Conservation (phyloP, 2,329 filamentous ascomycete species). For the Geosmithia flava region DNA sequence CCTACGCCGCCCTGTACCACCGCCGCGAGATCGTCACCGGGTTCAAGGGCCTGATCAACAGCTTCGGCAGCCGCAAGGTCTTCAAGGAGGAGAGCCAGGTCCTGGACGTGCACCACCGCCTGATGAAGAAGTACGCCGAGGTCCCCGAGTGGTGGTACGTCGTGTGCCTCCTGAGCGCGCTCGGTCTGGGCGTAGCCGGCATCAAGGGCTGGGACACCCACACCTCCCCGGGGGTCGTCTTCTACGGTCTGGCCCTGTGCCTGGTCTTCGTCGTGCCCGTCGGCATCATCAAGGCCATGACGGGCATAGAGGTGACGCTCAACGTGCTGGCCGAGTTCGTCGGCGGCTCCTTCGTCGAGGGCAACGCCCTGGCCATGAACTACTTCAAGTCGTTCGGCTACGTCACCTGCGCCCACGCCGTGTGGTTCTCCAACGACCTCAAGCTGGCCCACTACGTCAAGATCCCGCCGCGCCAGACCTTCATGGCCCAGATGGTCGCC, state of each 20-base stretch:
- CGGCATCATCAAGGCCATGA: conserved; percentile 41
- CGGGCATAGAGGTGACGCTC: conserved; percentile 36
- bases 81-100: conserved; percentile 13
- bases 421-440: conserved; percentile 34
- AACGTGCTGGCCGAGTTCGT: conserved; percentile 42
- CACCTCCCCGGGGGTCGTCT: conserved; percentile 36
- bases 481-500: conserved; percentile 44
- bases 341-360: conserved; percentile 35
- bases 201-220: conserved; percentile 36
- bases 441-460: conserved; percentile 45
- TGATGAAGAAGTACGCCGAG: conserved; percentile 33
- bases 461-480: conserved; percentile 47
- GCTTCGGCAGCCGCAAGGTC: conserved; percentile 26
- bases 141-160: conserved; percentile 45
- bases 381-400: conserved; percentile 41
- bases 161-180: conserved; percentile 25
- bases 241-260: conserved; percentile 36
- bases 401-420: conserved; percentile 35
- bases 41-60: conserved; percentile 32
- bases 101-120: conserved; percentile 33
- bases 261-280: conserved; percentile 37
- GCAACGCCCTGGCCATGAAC: conserved; percentile 40
- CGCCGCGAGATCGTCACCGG: conserved; percentile 36
- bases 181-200: conserved; percentile 31
- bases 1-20: conserved; percentile 38